Evolutionary conservation across 768 basidiomycete genomes (phyloP).

Genomic region (Amanita inopinata): DNA sequence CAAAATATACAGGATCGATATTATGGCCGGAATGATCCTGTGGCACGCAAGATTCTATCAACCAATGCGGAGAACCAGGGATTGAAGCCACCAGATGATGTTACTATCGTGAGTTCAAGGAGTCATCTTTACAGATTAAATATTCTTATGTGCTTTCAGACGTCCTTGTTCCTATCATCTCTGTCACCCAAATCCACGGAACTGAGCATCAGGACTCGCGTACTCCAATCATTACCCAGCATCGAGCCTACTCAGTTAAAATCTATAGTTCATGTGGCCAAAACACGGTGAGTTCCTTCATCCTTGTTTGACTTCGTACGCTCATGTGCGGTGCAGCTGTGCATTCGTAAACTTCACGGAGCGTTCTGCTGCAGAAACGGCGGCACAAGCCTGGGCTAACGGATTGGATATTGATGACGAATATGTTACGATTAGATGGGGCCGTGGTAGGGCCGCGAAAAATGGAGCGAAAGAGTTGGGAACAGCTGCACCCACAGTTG

Average conservation of each 20-base stretch:
- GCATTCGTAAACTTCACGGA: slow-evolving; percentile 94
- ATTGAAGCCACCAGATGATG: slow-evolving; percentile 83
- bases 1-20: slow-evolving; percentile 95
- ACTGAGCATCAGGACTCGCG: slow-evolving; percentile 60
- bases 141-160: slow-evolving; percentile 31
- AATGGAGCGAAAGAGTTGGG: background rate
- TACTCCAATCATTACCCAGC: slow-evolving; percentile 57
- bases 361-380: slow-evolving; percentile 73
- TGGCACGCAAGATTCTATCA: slow-evolving; percentile 82
- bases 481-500: background rate
- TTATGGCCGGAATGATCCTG: slow-evolving; percentile 88
- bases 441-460: slow-evolving; percentile 53
- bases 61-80: slow-evolving; percentile 76
- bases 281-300: slow-evolving; percentile 47
- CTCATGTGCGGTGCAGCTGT: slow-evolving; percentile 41
- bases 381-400: slow-evolving; percentile 84
- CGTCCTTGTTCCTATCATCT: slow-evolving; percentile 77
- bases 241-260: slow-evolving; percentile 59
- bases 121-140: background rate
- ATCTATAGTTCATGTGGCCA: slow-evolving; percentile 79
- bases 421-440: slow-evolving; percentile 76
- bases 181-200: slow-evolving; percentile 66
- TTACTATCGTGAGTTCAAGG: slow-evolving; percentile 56
- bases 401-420: slow-evolving; percentile 83
- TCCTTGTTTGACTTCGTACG: slow-evolving; percentile 1